Evolutionary conservation across 306 rosid genomes (phyloP).

Genomic region (Castanopsis chinensis): DNA sequence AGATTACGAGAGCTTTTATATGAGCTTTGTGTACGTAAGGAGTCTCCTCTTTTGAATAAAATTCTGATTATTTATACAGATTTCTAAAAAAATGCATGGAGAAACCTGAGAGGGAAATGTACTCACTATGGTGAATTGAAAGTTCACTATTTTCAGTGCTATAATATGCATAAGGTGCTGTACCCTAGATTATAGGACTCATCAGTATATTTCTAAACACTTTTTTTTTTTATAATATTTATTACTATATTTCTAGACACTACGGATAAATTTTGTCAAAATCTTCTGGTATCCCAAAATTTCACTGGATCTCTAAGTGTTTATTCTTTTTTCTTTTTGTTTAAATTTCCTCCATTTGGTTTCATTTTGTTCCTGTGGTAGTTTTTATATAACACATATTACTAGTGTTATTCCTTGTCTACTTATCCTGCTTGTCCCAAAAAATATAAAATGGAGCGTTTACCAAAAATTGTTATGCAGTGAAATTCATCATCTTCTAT

Average conservation of each 20-base stretch:
- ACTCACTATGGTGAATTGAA: neutral
- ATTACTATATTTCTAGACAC: neutral
- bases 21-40: too few species aligned
- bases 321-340: too few species aligned
- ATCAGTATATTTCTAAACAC: neutral
- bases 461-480: too few species aligned
- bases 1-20: too few species aligned
- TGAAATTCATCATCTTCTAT: too few species aligned
- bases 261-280: neutral
- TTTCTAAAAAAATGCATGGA: too few species aligned
- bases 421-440: too few species aligned
- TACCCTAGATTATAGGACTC: neutral
- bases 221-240: too few species aligned
- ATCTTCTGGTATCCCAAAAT: neutral
- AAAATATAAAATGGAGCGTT: too few species aligned
- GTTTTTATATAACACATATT: neutral
- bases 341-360: neutral
- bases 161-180: neutral
- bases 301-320: neutral
- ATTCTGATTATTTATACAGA: too few species aligned
- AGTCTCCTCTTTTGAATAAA: too few species aligned
- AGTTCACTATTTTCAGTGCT: neutral
- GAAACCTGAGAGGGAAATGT: neutral
- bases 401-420: neutral
- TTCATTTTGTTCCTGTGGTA: neutral